Evolutionary conservation across 768 basidiomycete genomes (phyloP).

Genomic region (Hydnomerulius pinastri): DNA sequence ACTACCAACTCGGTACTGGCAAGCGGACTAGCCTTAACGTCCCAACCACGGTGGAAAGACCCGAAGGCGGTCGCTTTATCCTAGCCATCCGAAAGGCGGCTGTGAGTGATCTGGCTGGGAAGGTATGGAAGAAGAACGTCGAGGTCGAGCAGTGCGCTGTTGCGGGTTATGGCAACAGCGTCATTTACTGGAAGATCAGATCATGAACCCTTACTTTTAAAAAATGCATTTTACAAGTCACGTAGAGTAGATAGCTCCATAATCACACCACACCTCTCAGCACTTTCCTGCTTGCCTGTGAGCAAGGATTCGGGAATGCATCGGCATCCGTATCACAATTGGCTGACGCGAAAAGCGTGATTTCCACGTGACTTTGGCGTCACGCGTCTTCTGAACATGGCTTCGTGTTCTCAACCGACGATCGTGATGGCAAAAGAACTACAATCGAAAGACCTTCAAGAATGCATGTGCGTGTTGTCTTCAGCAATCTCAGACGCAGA

Average conservation of each 20-base stretch:
- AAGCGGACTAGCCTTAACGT: conserved; percentile 59
- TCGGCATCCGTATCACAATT: too few species aligned
- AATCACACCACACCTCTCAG: too few species aligned
- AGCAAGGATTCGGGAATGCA: too few species aligned
- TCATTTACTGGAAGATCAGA: conserved; percentile 70
- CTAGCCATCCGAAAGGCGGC: conserved; percentile 50
- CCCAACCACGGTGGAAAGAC: conserved; percentile 52
- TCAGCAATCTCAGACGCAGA: neutral
- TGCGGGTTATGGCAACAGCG: conserved; percentile 62
- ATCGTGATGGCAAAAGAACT: conserved; percentile 27
- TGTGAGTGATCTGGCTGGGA: conserved; percentile 61
- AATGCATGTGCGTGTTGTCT: conserved; percentile 31
- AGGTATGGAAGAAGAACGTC: conserved; percentile 58
- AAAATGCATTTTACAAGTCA: too few species aligned
- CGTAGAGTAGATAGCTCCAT: too few species aligned
- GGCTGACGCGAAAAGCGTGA: conserved; percentile 18
- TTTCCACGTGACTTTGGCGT: conserved; percentile 7
- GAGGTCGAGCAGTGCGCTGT: conserved; percentile 65
- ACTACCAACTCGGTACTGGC: conserved; percentile 77
- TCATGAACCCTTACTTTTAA: too few species aligned
- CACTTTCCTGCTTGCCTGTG: too few species aligned
- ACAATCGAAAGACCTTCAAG: conserved; percentile 36
- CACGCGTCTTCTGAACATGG: neutral
- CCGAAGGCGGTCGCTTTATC: conserved; percentile 61
- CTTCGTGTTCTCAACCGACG: neutral